These are phyloP conservation scores for Monilinia vaccinii-corymbosi DNA, from an alignment of 2,329 filamentous ascomycete species.

Conservation along the genomic window DNA sequence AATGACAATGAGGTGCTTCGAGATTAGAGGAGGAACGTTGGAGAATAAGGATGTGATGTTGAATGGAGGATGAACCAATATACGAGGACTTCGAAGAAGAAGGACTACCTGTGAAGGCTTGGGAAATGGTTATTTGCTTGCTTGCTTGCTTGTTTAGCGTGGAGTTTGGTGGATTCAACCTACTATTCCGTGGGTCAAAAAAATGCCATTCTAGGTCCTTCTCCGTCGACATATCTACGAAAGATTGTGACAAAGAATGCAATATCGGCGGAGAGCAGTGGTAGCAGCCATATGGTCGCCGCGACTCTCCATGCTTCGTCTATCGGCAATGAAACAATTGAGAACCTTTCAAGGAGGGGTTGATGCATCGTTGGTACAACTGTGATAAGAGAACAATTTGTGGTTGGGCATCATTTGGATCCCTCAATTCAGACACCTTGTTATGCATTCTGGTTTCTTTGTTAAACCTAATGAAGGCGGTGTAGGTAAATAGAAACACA, in stretches of 20 bases:
- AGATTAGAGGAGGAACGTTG: conserved; percentile 82
- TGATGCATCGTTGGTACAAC: background rate
- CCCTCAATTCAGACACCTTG: conserved; percentile 9
- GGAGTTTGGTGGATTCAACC: conserved; percentile 24
- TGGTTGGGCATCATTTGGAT: background rate
- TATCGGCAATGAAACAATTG: conserved; percentile 2
- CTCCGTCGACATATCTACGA: conserved; percentile 8
- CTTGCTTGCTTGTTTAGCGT: conserved; percentile 25
- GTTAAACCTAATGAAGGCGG: conserved; percentile 1
- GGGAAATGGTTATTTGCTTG: conserved; percentile 17
- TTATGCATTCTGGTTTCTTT: conserved; percentile 8
- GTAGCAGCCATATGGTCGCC: conserved; percentile 9
- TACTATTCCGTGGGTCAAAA: conserved; percentile 14
- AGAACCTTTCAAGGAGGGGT: background rate
- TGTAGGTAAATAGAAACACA: background rate
- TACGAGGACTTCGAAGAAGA: conserved; percentile 86
- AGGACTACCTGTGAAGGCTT: conserved; percentile 70
- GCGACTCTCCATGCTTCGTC: conserved; percentile 10
- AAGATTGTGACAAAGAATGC: conserved; percentile 5
- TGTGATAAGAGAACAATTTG: background rate
- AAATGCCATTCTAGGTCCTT: conserved; percentile 7
- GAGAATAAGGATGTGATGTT: conserved; percentile 90
- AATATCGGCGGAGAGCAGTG: conserved; percentile 5
- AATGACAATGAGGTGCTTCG: conserved; percentile 95
- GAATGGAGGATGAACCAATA: conserved; percentile 97